Evolutionary conservation across 2,329 filamentous ascomycete genomes (phyloP).

Genomic region (Calonectria fujianensis): DNA sequence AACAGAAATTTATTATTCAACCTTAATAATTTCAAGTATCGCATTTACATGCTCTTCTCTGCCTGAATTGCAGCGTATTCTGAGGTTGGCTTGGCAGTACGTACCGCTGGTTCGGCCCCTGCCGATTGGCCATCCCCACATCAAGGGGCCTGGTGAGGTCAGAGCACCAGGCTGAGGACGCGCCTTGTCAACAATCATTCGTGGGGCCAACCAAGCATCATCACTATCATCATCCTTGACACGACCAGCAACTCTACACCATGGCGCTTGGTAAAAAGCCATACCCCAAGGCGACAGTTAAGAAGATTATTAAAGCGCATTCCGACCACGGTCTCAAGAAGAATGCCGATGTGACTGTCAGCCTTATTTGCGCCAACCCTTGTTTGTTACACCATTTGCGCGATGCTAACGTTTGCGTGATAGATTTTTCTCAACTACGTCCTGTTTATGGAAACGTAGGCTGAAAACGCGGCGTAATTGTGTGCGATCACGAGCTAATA

Average conservation of each 20-base stretch:
- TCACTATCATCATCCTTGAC: constrained; percentile 23
- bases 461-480: not conserved
- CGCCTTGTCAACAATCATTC: constrained; percentile 51
- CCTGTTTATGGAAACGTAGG: constrained; percentile 83
- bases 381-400: constrained; percentile 42
- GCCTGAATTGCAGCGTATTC: not conserved
- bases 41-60: not conserved
- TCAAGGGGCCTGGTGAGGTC: constrained; percentile 47
- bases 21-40: not conserved
- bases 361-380: constrained; percentile 50
- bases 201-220: constrained; percentile 28
- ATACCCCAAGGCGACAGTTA: constrained; percentile 89
- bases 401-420: constrained; percentile 51
- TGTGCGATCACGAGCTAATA: constrained; percentile 12
- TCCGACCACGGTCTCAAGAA: constrained; percentile 87
- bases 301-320: constrained; percentile 93
- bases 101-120: constrained; percentile 47
- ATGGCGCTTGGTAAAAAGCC: constrained; percentile 77
- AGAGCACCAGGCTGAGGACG: constrained; percentile 47
- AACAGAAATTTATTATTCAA: no score
- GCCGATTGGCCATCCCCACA: constrained; percentile 51
- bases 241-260: constrained; percentile 39
- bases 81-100: constrained; percentile 41
- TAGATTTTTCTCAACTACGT: constrained; percentile 93
- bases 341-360: constrained; percentile 89